Evolutionary conservation across 2,329 filamentous ascomycete genomes (phyloP), one percentile per base, ranked within the genome.

Genomic region (Colletotrichum tofieldiae): DNA sequence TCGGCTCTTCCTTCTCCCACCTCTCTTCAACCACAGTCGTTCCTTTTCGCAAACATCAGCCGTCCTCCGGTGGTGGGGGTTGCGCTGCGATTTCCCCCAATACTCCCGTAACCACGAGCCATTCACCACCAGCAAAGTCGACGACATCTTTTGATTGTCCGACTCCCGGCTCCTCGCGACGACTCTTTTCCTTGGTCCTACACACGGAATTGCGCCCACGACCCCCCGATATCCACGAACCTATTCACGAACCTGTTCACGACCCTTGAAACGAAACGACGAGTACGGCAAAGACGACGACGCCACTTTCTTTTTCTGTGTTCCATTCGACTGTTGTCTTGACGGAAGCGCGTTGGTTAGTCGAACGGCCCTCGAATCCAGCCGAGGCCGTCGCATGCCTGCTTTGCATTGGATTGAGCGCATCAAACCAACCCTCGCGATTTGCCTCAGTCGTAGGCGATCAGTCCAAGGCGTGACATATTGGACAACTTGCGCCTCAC

Each of bases 1-100:
- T 37, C 55, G 65, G 65, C 58, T 69, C 70, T 73, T 66, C 65
- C 56, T 59, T 51, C 69, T 67, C 68, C 69, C 64, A 68, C 65
- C 64, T 65, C 60, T 51, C 59, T 62, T 62, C 59, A 62, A 74
- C 65, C 70, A 64, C 69, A 70, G 72, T 69, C 72, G 65, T 73
- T 74, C 72, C 45, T 74, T 69, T 74, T 72, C 72, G 69, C 69
- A 66, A 68, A 37, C 54, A 73, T 71, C 62, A 71, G 58, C 67
- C 71, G 71, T 73, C 61, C 61, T 71, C 37, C 71, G 71, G 71
- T 70, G 70, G 71, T 71, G 71, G 71, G 71, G 66, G 67, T 52
- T 68, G 71, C 71, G 71, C 67, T 52, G 61, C 67, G 61, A 65
- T 71, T 67, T 37, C 60, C 52, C 61, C 60, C 65, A 47, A 69